Base-by-base conservation (phyloP, 2,329 filamentous ascomycete genomes). In the Albophoma yamanashiensis region DNA sequence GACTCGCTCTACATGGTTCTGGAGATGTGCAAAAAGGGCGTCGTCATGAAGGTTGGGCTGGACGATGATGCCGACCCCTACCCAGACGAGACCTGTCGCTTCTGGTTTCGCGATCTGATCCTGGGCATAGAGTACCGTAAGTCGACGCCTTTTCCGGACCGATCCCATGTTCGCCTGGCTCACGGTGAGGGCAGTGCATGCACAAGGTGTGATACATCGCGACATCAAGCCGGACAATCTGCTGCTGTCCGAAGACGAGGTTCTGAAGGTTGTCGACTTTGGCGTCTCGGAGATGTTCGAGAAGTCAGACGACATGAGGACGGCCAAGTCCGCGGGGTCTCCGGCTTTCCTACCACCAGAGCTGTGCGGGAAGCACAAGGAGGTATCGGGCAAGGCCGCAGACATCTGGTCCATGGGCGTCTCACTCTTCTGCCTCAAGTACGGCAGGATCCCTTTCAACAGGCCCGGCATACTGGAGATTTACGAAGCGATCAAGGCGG, bases 381-480 rank as follows among this genome's bases (percentile, higher is more conserved):
- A 92, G 65, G 88, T 97, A 1, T 93, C 90, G 3, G 94, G 94
- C 14, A 89, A 85, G 67, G 92, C 93, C 4, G 91, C 91, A 4
- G 94, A 99, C 73, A 92, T 99, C 59, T 99, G 94, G 94, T 96
- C 93, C 4, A 97, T 97, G 93, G 94, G 94, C 8, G 88, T 97
- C 11, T 96, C 92, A 1, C 78, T 99, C 2, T 97, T 93, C 71
- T 99, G 94, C 71, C 80, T 99, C 45, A 87, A 89, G 62, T 97
- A 96, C 68, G 94, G 94, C 39, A 81, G 79, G 57, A 88, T 99
- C 62, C 94, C 94, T 0, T 99, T 97, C 69, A 88, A 92, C 68
- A 84, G 88, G 60, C 78, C 83, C 7, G 86, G 85, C 22, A 86
- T 97, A 62, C 78, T 97, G 60, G 92, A 96, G 57, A 84, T 97